These are phyloP conservation scores for Pyrenophora seminiperda DNA, from an alignment of 2,329 filamentous ascomycete species.

Conservation along the genomic window DNA sequence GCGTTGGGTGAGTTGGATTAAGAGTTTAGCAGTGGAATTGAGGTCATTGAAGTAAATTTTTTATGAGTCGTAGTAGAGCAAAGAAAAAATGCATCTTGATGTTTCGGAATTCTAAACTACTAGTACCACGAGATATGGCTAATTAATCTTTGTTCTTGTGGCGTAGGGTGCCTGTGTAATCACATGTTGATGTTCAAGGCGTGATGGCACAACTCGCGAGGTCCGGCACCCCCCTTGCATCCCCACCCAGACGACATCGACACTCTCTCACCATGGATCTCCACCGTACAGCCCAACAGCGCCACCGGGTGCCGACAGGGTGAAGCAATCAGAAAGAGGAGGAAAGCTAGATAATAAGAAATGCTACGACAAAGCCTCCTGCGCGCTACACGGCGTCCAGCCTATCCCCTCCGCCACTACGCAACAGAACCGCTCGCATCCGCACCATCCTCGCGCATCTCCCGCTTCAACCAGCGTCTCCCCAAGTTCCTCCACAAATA, in stretches of 20 bases:
- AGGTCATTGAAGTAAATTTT: too few relatives aligned
- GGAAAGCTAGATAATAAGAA: not conserved
- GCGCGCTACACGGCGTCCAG: conserved; percentile 1
- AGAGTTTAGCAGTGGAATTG: too few relatives aligned
- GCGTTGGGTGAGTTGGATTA: too few relatives aligned
- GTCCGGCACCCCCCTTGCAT: conserved; percentile 11
- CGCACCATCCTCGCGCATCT: conserved; percentile 34
- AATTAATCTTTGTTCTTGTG: not conserved
- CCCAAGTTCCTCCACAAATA: conserved; percentile 72
- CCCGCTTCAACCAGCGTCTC: conserved; percentile 48
- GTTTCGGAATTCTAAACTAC: too few relatives aligned
- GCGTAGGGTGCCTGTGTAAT: conserved; percentile 1
- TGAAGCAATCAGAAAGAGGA: conserved; percentile 10
- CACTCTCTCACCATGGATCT: conserved; percentile 1
- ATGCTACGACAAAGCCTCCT: conserved; percentile 22
- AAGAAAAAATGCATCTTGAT: too few relatives aligned
- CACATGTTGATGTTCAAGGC: conserved; percentile 20
- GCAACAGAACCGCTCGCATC: conserved; percentile 22
- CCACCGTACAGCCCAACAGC: not conserved
- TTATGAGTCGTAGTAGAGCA: too few relatives aligned
- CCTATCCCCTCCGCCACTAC: conserved; percentile 17
- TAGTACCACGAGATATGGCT: too few relatives aligned
- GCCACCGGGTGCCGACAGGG: not conserved
- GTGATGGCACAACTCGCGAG: conserved; percentile 7
- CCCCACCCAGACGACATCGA: not conserved